Evolutionary conservation across 108 stramenopile genomes (phyloP).

Genomic region (Skeletonema marinoi): DNA sequence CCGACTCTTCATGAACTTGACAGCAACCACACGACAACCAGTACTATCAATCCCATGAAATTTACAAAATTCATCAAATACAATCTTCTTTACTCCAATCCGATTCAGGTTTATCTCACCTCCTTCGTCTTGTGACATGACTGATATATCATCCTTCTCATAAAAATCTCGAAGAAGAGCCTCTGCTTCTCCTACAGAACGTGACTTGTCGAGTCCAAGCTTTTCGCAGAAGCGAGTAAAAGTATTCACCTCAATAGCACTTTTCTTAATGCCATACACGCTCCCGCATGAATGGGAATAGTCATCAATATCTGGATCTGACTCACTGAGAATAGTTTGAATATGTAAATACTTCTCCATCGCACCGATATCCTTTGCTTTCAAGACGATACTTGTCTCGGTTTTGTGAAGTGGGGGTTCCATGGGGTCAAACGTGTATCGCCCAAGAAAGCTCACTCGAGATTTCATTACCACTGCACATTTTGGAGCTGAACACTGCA

Average conservation of each 20-base stretch:
- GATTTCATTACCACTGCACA: constrained; percentile 33
- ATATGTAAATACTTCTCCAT: constrained; percentile 36
- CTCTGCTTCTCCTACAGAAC: constrained; percentile 26
- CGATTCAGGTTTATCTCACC: constrained; percentile 12
- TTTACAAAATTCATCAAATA: constrained; percentile 44
- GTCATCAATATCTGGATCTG: constrained; percentile 37
- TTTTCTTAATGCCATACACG: constrained; percentile 14
- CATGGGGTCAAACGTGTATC: constrained; percentile 33
- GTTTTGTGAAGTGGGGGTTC: constrained; percentile 30
- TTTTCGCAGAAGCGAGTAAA: constrained; percentile 33
- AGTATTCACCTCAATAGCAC: constrained; percentile 21
- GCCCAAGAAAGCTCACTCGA: constrained; percentile 42
- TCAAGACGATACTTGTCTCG: constrained; percentile 36
- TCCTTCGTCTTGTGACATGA: constrained; percentile 3
- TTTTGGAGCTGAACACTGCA: constrained; percentile 37
- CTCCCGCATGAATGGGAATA: constrained; percentile 18
- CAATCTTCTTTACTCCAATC: constrained; percentile 24
- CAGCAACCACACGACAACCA: constrained; percentile 46
- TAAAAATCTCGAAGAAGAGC: constrained; percentile 10
- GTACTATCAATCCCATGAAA: constrained; percentile 20
- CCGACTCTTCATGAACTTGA: constrained; percentile 66
- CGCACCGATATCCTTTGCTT: constrained; percentile 45
- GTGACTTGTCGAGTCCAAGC: constrained; percentile 21
- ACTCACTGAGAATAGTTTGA: constrained; percentile 9
- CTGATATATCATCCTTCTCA: constrained; percentile 10